These are phyloP conservation scores for Botrytis cinerea DNA, from an alignment of 2,329 filamentous ascomycete genomes.

Conservation along the genomic window DNA sequence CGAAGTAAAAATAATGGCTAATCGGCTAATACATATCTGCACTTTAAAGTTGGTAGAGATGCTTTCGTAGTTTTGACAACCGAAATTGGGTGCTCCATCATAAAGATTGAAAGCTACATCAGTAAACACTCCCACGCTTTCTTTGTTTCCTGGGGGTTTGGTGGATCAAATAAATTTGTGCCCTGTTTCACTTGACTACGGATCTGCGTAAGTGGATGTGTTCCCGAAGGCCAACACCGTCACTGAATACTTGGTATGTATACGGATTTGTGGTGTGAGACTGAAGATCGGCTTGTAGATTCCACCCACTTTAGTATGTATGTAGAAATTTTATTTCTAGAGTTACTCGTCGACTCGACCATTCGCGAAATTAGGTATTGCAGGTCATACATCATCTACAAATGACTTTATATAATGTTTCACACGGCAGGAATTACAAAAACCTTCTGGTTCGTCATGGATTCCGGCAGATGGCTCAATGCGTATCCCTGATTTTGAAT, in stretches of 20 bases:
- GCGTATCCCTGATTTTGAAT: background rate
- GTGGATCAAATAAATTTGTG: background rate
- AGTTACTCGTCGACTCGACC: background rate
- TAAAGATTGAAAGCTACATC: background rate
- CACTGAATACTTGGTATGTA: background rate
- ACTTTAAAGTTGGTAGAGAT: background rate
- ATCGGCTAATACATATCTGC: background rate
- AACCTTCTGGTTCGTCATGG: background rate
- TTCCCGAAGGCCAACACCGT: too few relatives aligned
- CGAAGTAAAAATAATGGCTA: background rate
- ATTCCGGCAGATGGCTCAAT: background rate
- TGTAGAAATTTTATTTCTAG: background rate
- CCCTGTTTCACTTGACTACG: background rate
- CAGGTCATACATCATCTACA: background rate
- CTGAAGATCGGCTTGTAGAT: background rate
- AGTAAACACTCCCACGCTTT: background rate
- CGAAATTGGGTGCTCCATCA: background rate
- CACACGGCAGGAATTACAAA: background rate
- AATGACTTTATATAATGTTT: background rate
- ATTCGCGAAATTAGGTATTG: background rate
- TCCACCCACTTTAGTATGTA: background rate
- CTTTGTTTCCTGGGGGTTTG: background rate
- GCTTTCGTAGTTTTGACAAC: background rate
- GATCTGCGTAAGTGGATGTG: background rate
- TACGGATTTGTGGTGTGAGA: background rate